Conservation (phyloP, 2,329 filamentous ascomycete genomes). For the Cercospora nicotianae region DNA sequence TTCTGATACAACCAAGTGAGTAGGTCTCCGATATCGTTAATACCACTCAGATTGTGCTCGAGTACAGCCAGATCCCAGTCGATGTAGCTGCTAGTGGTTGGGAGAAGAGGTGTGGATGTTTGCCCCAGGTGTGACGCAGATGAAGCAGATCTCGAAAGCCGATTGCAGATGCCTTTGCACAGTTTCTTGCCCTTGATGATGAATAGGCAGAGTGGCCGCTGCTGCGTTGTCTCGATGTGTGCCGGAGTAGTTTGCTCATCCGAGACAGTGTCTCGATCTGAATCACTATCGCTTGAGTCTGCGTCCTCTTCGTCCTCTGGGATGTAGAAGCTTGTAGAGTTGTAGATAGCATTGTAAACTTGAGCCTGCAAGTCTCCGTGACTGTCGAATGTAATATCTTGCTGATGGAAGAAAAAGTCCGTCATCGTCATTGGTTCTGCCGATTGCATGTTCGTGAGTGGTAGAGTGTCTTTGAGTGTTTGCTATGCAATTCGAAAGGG, state of each 20-base stretch:
- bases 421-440: not conserved
- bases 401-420: not conserved
- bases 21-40: not conserved
- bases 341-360: not conserved
- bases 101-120: not conserved
- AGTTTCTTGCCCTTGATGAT: not conserved
- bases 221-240: not conserved
- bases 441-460: not conserved
- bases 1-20: not conserved
- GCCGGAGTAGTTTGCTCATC: not conserved
- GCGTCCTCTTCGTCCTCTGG: not conserved
- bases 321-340: not conserved
- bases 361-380: not conserved
- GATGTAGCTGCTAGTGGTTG: not conserved
- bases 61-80: constrained; percentile 9
- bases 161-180: not conserved
- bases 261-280: not conserved
- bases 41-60: not conserved
- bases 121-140: not conserved
- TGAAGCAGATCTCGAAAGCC: not conserved
- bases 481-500: not conserved
- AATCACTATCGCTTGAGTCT: not conserved
- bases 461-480: not conserved
- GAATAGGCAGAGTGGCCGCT: not conserved
- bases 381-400: constrained; percentile 3